Conservation (phyloP, 2,329 filamentous ascomycete genomes). For the Ophiostoma himal-ulmi region DNA sequence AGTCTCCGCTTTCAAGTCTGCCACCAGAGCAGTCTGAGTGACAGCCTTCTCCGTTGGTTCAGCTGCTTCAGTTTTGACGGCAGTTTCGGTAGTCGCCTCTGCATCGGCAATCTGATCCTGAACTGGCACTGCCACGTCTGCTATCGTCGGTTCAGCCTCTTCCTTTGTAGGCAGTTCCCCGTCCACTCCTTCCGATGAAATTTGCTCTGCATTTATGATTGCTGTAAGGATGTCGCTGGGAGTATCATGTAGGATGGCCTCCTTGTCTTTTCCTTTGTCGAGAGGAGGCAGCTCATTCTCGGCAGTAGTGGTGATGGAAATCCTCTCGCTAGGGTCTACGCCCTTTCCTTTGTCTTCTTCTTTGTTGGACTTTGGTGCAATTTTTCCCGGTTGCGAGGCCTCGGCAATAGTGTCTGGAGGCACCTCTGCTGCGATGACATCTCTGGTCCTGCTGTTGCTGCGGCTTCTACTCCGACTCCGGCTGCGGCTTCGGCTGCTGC, state of each 20-base stretch:
- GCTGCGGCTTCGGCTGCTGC: slow-evolving; percentile 22
- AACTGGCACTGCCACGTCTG: background rate
- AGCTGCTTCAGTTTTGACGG: background rate
- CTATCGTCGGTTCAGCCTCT: background rate
- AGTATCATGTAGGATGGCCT: background rate
- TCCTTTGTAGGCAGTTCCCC: background rate
- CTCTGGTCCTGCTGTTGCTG: slow-evolving; percentile 18
- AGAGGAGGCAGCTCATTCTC: background rate
- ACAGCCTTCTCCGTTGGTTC: background rate
- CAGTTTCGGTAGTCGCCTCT: background rate
- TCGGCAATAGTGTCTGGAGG: background rate
- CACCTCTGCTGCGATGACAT: background rate
- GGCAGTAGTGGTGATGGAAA: background rate
- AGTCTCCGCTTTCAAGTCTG: background rate
- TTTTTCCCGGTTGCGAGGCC: background rate
- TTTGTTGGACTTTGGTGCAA: background rate
- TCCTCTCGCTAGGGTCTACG: background rate
- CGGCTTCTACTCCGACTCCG: slow-evolving; percentile 30
- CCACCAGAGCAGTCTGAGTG: background rate
- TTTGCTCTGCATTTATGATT: background rate
- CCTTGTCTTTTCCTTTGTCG: background rate
- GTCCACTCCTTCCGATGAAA: background rate
- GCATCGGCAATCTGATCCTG: background rate
- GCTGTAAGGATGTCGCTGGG: background rate
- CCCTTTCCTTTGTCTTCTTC: slow-evolving; percentile 13